phyloP scores from a whole-genome alignment of 148 eudicot genomes.

The Chenopodium formosanum region DNA sequence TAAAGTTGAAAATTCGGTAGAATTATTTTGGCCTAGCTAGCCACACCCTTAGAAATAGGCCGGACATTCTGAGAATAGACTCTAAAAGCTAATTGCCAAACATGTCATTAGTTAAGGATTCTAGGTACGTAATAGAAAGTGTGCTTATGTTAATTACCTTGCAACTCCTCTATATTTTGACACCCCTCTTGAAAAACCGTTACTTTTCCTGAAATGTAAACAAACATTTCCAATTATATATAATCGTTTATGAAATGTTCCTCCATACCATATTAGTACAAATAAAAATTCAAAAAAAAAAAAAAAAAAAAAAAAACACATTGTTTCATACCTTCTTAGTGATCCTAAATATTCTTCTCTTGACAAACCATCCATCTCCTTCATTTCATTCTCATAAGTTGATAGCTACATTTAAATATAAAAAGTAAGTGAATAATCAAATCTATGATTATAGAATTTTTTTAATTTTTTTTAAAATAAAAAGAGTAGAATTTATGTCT shows the following conservation, averaged over 20 bases:
- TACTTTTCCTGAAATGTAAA: conserved; percentile 60
- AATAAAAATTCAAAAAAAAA: not conserved
- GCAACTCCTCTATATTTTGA: conserved; percentile 94
- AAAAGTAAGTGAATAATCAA: not conserved
- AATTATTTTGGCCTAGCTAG: no score
- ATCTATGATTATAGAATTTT: not conserved
- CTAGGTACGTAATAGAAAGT: no score
- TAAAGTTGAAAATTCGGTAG: no score
- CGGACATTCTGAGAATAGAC: no score
- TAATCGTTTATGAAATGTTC: not conserved
- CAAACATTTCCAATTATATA: not conserved
- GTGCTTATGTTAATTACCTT: conserved; percentile 39
- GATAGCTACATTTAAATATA: conserved; percentile 35
- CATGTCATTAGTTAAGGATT: no score
- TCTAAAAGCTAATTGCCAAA: no score
- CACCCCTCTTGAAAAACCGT: conserved; percentile 79
- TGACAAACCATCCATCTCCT: conserved; percentile 59
- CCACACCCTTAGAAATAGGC: no score
- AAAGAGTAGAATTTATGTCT: conserved; percentile 14
- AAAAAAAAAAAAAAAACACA: not conserved
- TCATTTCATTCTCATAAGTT: conserved; percentile 56
- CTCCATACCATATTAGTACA: not conserved
- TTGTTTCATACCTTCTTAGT: conserved; percentile 30
- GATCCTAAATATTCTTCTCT: conserved; percentile 87
- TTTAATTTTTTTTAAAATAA: not conserved